phyloP scores from a whole-genome alignment of 805 yeast genomes.

The Cyberlindnera saturnus region DNA sequence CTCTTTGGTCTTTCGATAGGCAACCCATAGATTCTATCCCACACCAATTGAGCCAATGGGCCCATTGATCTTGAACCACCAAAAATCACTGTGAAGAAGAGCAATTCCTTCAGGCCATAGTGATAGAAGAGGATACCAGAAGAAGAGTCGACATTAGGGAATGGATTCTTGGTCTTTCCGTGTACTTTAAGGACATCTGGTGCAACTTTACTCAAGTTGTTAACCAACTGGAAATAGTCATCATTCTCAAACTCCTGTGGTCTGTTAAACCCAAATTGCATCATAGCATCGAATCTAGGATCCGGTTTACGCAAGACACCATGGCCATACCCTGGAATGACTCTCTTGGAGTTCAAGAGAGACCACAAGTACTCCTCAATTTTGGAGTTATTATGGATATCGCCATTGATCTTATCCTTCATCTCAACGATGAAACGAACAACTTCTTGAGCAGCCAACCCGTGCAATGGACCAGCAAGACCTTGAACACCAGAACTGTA shows the following conservation, averaged over 20 bases:
- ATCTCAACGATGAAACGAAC: slow-evolving; percentile 65
- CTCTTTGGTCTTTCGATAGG: slow-evolving; percentile 74
- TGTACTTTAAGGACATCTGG: slow-evolving; percentile 70
- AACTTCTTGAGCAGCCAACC: slow-evolving; percentile 82
- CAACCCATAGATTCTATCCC: slow-evolving; percentile 71
- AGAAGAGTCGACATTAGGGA: slow-evolving; percentile 78
- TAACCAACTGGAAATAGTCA: slow-evolving; percentile 60
- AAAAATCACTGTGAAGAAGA: slow-evolving; percentile 74
- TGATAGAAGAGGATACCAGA: slow-evolving; percentile 76
- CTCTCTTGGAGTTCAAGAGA: slow-evolving; percentile 65
- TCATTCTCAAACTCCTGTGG: slow-evolving; percentile 54
- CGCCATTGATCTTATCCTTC: slow-evolving; percentile 39
- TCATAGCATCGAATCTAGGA: slow-evolving; percentile 73
- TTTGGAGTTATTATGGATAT: slow-evolving; percentile 31
- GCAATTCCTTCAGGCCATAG: slow-evolving; percentile 68
- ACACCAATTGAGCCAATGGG: slow-evolving; percentile 69
- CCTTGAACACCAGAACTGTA: slow-evolving; percentile 78
- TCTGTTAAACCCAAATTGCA: slow-evolving; percentile 54
- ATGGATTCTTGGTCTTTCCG: slow-evolving; percentile 83
- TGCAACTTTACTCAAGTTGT: slow-evolving; percentile 60
- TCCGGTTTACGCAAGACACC: slow-evolving; percentile 81
- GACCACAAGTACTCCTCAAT: slow-evolving; percentile 69
- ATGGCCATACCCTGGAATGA: slow-evolving; percentile 86
- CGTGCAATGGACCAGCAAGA: slow-evolving; percentile 82
- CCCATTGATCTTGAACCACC: slow-evolving; percentile 82